Conservation (phyloP, 1,284 basidiomycete species). For the Austropuccinia psidii region DNA sequence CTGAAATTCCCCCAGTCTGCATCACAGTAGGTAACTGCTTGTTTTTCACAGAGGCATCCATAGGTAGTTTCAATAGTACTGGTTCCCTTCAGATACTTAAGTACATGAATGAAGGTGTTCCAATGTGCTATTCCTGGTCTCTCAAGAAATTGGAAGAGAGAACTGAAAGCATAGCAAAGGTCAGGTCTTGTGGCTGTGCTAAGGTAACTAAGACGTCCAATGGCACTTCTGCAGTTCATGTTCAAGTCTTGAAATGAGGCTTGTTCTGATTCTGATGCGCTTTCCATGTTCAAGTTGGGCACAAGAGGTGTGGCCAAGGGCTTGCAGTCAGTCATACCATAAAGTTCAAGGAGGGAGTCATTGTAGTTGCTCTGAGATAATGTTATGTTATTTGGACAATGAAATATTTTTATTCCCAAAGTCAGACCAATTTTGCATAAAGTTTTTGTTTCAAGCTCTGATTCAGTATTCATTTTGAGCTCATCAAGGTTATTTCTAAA, state of each 20-base stretch:
- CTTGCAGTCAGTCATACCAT: not conserved
- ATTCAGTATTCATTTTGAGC: too few species aligned
- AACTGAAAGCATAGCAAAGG: not conserved
- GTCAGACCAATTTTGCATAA: not conserved
- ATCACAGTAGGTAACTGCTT: too few species aligned
- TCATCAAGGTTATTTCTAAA: too few species aligned
- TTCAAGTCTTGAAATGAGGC: not conserved
- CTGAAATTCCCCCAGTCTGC: too few species aligned
- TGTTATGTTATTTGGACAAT: not conserved
- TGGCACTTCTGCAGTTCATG: not conserved
- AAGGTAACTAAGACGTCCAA: not conserved
- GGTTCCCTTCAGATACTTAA: not conserved
- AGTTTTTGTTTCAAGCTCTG: too few species aligned
- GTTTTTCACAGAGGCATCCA: too few species aligned
- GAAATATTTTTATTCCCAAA: not conserved
- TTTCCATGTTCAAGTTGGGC: not conserved
- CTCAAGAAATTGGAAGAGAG: not conserved
- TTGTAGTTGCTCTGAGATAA: not conserved
- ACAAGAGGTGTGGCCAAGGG: not conserved
- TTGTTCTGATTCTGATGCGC: not conserved
- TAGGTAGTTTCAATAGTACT: too few species aligned
- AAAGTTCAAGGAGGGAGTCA: not conserved
- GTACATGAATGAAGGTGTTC: not conserved
- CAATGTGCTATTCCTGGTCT: not conserved
- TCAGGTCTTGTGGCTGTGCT: not conserved